phyloP scores from a whole-genome alignment of 306 rosid species.

The Quercus dentata region DNA sequence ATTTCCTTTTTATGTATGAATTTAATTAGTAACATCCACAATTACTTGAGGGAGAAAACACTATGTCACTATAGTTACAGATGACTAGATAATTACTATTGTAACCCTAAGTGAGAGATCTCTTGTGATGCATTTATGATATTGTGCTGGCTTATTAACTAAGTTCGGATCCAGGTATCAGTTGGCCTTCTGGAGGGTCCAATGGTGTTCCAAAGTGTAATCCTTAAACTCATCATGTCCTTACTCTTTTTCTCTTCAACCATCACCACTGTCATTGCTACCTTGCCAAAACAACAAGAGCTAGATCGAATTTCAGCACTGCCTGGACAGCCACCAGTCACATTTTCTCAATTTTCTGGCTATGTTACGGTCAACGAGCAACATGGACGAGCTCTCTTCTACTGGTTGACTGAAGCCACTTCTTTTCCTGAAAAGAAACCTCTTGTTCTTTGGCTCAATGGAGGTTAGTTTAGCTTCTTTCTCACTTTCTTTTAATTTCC shows the following conservation, averaged over 20 bases:
- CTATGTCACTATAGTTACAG: too few relatives aligned
- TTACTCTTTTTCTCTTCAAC: conserved; percentile 4
- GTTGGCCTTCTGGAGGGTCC: not conserved
- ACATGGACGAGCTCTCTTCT: conserved; percentile 81
- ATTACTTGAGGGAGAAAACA: too few relatives aligned
- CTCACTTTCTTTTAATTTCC: not conserved
- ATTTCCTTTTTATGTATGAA: too few relatives aligned
- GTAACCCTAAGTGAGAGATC: not conserved
- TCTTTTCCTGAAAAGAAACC: conserved; percentile 54
- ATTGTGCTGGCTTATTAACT: not conserved
- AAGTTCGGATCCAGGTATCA: not conserved
- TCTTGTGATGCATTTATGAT: conserved; percentile 16
- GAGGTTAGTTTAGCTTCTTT: conserved; percentile 38
- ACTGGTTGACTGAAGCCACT: conserved; percentile 72
- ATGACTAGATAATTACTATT: too few relatives aligned
- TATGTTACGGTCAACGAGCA: conserved; percentile 59
- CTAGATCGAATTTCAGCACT: conserved; percentile 56
- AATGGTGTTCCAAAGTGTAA: conserved; percentile 15
- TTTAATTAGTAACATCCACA: too few relatives aligned
- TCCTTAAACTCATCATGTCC: not conserved
- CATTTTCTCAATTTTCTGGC: conserved; percentile 74
- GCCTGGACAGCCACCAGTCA: conserved; percentile 73
- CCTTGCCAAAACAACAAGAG: conserved; percentile 39
- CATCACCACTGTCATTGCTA: not conserved
- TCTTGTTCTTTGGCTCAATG: conserved; percentile 86